Evolutionary conservation across 352 stramenopile genomes (phyloP).

Genomic region (Pythium sp.): DNA sequence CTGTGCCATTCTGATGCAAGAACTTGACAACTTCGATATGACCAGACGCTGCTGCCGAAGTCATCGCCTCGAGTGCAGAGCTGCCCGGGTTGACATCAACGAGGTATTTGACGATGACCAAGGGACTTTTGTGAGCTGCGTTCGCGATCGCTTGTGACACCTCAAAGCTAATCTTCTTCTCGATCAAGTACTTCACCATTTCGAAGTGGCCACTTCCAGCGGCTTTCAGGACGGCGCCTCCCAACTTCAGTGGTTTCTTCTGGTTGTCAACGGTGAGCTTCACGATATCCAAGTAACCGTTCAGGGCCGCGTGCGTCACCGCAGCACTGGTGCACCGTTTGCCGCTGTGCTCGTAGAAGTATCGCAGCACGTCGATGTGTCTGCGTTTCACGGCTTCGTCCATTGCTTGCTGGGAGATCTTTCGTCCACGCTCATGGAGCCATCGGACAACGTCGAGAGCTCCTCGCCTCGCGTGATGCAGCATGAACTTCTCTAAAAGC

Average conservation of each 20-base stretch:
- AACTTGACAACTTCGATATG: constrained; percentile 1
- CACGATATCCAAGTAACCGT: neutral
- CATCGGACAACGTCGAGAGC: neutral
- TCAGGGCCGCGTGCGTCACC: neutral
- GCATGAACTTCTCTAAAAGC: neutral
- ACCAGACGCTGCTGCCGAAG: neutral
- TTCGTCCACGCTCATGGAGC: neutral
- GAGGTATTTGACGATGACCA: constrained; percentile 3
- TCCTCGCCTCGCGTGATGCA: neutral
- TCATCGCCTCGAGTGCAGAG: neutral
- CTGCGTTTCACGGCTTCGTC: neutral
- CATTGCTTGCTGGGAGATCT: neutral
- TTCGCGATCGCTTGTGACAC: neutral
- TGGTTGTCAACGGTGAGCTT: neutral
- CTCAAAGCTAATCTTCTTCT: neutral
- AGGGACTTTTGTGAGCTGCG: neutral
- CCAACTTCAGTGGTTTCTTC: neutral
- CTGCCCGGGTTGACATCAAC: neutral
- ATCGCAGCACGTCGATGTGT: neutral
- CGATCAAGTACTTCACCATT: neutral
- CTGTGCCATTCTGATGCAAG: neutral
- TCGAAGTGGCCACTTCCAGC: neutral
- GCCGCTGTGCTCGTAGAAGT: constrained; percentile 2
- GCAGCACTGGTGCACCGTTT: neutral
- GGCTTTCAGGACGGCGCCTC: no score